A percentile compares a stretch with the other conserved stretches of the same genome.
Evolutionary conservation across 106 monocot genomes (phyloP).

Genomic region (Allium fistulosum): DNA sequence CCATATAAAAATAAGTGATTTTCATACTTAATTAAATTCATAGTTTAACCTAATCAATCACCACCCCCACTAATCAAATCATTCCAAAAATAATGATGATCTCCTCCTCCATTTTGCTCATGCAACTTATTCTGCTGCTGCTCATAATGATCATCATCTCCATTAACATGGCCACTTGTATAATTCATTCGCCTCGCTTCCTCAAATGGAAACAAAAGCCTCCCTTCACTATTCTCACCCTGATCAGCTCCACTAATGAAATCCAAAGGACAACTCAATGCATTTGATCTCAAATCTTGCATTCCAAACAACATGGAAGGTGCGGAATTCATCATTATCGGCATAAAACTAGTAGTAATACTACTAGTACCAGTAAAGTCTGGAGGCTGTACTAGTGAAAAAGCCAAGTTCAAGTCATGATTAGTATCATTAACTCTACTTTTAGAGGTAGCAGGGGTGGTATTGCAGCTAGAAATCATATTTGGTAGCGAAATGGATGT

Average conservation of each 20-base stretch:
- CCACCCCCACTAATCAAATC: too few species aligned
- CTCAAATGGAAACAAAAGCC: not conserved
- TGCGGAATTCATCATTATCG: not conserved
- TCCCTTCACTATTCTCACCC: not conserved
- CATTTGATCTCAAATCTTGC: not conserved
- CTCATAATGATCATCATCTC: not conserved
- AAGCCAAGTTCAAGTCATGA: not conserved
- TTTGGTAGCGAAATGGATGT: not conserved
- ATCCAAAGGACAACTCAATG: not conserved
- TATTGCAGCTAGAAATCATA: too few species aligned
- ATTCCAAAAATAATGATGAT: too few species aligned
- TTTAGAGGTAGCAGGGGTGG: too few species aligned
- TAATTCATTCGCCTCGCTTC: not conserved
- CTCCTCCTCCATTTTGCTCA: too few species aligned
- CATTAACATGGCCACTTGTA: not conserved
- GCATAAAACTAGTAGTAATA: not conserved
- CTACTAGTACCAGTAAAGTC: not conserved
- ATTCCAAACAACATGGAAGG: not conserved
- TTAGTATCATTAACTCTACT: not conserved
- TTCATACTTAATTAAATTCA: too few species aligned
- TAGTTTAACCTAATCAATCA: too few species aligned
- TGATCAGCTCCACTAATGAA: not conserved
- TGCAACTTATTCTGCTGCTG: too few species aligned
- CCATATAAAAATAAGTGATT: too few species aligned
- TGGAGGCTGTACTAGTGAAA: not conserved